Percentiles rank a stretch among this genome's conserved stretches.
phyloP scores from a whole-genome alignment of 31 red algal species.

The Odonthalia washingtoniensis region DNA sequence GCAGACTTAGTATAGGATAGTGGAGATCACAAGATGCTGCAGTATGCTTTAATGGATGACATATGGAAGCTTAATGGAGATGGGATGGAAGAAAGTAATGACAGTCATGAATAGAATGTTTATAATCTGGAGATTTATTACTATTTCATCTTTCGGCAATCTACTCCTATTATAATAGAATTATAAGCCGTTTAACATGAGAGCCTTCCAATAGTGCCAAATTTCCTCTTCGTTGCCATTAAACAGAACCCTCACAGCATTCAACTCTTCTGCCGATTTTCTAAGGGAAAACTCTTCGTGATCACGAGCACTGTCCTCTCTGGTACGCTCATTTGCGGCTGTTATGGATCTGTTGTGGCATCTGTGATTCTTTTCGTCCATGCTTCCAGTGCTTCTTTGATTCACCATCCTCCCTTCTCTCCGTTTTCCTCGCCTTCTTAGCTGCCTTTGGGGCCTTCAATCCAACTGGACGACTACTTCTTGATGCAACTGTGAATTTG shows the following conservation, averaged over 20 bases:
- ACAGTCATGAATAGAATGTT: background rate
- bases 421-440: background rate
- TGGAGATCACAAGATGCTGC: background rate
- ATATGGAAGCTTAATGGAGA: background rate
- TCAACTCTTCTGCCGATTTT: background rate
- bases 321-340: background rate
- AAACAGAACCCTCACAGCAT: background rate
- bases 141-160: background rate
- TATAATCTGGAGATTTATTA: background rate
- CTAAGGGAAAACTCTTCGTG: background rate
- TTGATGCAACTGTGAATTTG: too few species aligned
- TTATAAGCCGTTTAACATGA: background rate
- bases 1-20: background rate
- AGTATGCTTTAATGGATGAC: background rate
- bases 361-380: slow-evolving; percentile 24
- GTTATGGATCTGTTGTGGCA: background rate
- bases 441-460: background rate
- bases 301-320: background rate
- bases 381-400: background rate
- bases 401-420: background rate
- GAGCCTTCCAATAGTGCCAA: background rate
- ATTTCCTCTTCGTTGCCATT: background rate
- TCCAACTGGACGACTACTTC: background rate
- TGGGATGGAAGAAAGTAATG: background rate
- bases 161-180: background rate